These are phyloP conservation scores for Letharia lupina DNA, from an alignment of 495 filamentous ascomycete genomes.

Conservation along the genomic window DNA sequence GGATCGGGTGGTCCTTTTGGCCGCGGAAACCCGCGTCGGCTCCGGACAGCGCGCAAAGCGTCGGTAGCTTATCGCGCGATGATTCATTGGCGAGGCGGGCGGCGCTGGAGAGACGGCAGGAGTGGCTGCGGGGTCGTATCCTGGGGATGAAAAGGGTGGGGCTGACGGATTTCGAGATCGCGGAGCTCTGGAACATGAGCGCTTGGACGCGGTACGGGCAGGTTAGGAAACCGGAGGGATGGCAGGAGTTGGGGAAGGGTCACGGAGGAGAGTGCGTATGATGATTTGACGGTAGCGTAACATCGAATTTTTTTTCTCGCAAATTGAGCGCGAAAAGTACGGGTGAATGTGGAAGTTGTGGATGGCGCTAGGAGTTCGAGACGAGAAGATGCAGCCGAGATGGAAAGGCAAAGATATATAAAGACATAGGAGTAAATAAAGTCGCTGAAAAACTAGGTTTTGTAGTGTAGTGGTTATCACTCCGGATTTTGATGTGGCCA, in stretches of 20 bases:
- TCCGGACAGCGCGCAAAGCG: background rate
- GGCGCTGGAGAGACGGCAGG: conserved; percentile 17
- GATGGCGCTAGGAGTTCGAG: too few species aligned
- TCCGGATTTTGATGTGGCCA: conserved; percentile 23
- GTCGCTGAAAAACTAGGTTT: conserved; percentile 4
- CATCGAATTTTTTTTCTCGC: too few species aligned
- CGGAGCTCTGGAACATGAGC: conserved; percentile 2
- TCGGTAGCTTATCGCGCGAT: background rate
- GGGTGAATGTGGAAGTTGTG: too few species aligned
- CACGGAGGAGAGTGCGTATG: background rate
- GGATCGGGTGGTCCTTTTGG: background rate
- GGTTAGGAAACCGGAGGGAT: conserved; percentile 10
- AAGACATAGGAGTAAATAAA: background rate
- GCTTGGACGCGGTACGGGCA: conserved; percentile 10
- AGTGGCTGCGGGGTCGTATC: conserved; percentile 7
- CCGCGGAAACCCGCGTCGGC: background rate
- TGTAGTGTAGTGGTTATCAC: conserved; percentile 29
- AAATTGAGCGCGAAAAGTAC: background rate
- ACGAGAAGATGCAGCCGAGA: too few species aligned
- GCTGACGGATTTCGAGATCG: conserved; percentile 12
- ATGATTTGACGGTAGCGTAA: background rate
- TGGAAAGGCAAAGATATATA: too few species aligned
- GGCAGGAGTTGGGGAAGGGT: background rate
- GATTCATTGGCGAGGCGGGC: background rate
- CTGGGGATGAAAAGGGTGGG: conserved; percentile 12